Evolutionary conservation across 2,329 filamentous ascomycete genomes (phyloP), one percentile per base, ranked within the genome.

Genomic region (Paracorniculantispora psalliotae): DNA sequence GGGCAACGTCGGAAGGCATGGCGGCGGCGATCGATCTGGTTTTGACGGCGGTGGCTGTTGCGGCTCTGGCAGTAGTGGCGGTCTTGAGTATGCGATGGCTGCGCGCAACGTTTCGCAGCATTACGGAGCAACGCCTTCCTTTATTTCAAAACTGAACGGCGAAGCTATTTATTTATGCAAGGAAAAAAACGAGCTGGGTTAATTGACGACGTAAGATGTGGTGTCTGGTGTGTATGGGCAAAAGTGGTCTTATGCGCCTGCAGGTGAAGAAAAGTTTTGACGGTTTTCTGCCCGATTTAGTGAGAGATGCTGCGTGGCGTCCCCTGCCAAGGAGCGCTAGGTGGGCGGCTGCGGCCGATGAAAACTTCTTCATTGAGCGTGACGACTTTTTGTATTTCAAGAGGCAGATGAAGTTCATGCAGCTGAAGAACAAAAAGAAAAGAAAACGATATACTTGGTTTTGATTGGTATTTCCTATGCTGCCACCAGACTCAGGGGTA

Each of bases 1-100:
- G 21, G 43, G 50, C 33, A 6, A 59, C 48, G 17, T 59, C 57
- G n/a, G 49, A 59, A n/a, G 39, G 41, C 57, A 59, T 59, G 41
- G 41, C 33, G 39, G 30, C 49, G 28, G 41, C 19, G 13, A 28
- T 30, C 21, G 44, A 12, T 41, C 30, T 43, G 6, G 35, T 30
- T 10, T 3, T n/a, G 46, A 35, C 15, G 46, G 35, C n/a, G 17
- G 54, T 28, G 30, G 55, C 15, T 9, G 44, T 9, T 30, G 35
- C 50, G 21, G 35, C 10, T 26, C 33, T 44, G 17, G 51, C 30
- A 9, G 48, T n/a, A 15, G 48, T 19, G 28, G 44, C 33, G 30
- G 54, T 41, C n/a, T 46, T 30, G 35, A 57, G 54, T 23, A 49
- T 41, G 26, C 35, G 23, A 43, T 33, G 46, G 25, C 8, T 39